A percentile compares a stretch with the other conserved stretches of the same genome.
Evolutionary conservation across 495 filamentous ascomycete genomes (phyloP).

Genomic region (Penicillium paradoxum): DNA sequence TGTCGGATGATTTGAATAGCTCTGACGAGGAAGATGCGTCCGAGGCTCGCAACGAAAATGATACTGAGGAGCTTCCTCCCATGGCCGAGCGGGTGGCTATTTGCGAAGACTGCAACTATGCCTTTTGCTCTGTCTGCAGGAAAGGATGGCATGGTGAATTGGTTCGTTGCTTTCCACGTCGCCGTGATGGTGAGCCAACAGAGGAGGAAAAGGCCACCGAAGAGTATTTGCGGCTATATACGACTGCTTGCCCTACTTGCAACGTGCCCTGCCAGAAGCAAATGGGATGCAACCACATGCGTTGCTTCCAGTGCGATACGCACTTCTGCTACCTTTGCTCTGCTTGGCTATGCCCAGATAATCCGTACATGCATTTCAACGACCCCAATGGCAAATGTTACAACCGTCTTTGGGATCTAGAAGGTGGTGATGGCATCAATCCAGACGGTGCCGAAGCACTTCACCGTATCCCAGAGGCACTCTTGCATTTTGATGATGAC

Average conservation of each 20-base stretch:
- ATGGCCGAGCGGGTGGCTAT: slow-evolving; percentile 65
- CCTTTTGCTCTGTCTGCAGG: slow-evolving; percentile 74
- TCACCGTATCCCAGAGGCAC: slow-evolving; percentile 35
- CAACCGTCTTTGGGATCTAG: slow-evolving; percentile 84
- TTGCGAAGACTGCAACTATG: slow-evolving; percentile 86
- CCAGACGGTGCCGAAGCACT: slow-evolving; percentile 42
- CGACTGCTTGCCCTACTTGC: slow-evolving; percentile 88
- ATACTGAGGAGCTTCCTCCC: slow-evolving; percentile 23
- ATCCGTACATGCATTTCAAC: slow-evolving; percentile 91
- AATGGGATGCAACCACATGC: slow-evolving; percentile 97
- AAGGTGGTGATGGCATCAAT: slow-evolving; percentile 67
- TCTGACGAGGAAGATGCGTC: slow-evolving; percentile 41
- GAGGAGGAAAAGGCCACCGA: slow-evolving; percentile 79
- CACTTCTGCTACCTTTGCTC: slow-evolving; percentile 98
- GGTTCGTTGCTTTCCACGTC: slow-evolving; percentile 54
- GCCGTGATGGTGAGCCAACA: slow-evolving; percentile 56
- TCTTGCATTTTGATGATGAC: slow-evolving; percentile 38
- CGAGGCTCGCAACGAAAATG: slow-evolving; percentile 26
- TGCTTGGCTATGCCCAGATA: slow-evolving; percentile 69
- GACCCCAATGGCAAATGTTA: slow-evolving; percentile 61
- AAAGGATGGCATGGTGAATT: slow-evolving; percentile 89
- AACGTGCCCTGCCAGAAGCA: slow-evolving; percentile 80
- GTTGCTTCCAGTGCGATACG: slow-evolving; percentile 78
- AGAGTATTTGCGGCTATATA: slow-evolving; percentile 74
- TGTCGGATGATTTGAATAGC: slow-evolving; percentile 47